These are phyloP conservation scores for Castanea mollissima DNA, from an alignment of 306 rosid species.

Conservation along the genomic window DNA sequence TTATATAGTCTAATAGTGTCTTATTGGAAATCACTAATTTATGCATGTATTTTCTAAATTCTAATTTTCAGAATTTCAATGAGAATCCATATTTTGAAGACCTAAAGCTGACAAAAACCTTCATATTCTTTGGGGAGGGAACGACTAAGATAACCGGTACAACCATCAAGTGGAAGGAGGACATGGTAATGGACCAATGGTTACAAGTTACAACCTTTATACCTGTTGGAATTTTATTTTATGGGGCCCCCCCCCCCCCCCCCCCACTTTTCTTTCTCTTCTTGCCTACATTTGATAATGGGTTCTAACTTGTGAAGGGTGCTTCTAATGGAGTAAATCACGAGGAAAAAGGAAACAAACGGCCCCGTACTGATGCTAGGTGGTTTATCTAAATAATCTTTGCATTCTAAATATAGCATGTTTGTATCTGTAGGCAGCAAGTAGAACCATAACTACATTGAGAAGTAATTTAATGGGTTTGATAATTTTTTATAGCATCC, in stretches of 20 bases:
- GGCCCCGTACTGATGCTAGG: constrained; percentile 49
- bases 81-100: constrained; percentile 68
- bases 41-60: background rate
- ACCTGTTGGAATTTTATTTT: background rate
- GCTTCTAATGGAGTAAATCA: constrained; percentile 47
- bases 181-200: constrained; percentile 37
- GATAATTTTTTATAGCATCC: background rate
- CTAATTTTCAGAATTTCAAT: constrained; percentile 48
- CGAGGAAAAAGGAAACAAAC: constrained; percentile 59
- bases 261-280: background rate
- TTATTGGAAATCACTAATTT: background rate
- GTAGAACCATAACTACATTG: background rate
- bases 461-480: background rate
- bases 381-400: constrained; percentile 15
- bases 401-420: background rate
- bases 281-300: constrained; percentile 1
- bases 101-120: constrained; percentile 51
- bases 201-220: background rate
- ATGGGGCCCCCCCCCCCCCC: background rate
- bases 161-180: constrained; percentile 67
- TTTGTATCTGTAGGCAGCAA: background rate
- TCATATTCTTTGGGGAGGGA: constrained; percentile 54
- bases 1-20: background rate
- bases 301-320: constrained; percentile 37
- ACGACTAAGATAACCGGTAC: constrained; percentile 54